phyloP scores from a whole-genome alignment of 345 rosid species.

The Sisymbrium irio region DNA sequence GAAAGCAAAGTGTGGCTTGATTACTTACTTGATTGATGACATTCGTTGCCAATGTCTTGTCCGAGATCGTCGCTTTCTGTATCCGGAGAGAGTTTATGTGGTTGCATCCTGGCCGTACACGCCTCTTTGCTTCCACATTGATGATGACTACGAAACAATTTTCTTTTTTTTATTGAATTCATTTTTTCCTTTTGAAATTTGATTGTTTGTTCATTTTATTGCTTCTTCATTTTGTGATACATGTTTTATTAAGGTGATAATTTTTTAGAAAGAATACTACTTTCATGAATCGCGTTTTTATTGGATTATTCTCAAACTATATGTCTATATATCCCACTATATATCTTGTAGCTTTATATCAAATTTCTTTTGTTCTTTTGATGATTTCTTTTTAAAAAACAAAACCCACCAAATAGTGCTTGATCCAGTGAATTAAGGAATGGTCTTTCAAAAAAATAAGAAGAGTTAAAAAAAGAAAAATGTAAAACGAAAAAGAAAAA shows the following conservation, averaged over 20 bases:
- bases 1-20: conserved; percentile 18
- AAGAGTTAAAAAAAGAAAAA: no score
- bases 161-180: no score
- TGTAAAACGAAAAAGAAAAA: no score
- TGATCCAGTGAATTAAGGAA: no score
- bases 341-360: background rate
- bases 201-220: background rate
- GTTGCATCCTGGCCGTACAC: conserved; percentile 24
- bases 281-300: background rate
- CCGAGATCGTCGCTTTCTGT: conserved; percentile 17
- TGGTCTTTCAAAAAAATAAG: no score
- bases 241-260: background rate
- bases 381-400: no score
- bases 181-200: no score
- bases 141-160: background rate
- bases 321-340: background rate
- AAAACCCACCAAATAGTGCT: no score
- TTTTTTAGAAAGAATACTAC: background rate
- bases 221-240: background rate
- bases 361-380: background rate
- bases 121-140: background rate
- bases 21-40: background rate
- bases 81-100: conserved; percentile 10
- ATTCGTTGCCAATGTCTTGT: conserved; percentile 26
- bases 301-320: background rate